A percentile compares a stretch with the other conserved stretches of the same genome.
Evolutionary conservation across 2,329 filamentous ascomycete genomes (phyloP).

Genomic region (Colletotrichum theobromicola): DNA sequence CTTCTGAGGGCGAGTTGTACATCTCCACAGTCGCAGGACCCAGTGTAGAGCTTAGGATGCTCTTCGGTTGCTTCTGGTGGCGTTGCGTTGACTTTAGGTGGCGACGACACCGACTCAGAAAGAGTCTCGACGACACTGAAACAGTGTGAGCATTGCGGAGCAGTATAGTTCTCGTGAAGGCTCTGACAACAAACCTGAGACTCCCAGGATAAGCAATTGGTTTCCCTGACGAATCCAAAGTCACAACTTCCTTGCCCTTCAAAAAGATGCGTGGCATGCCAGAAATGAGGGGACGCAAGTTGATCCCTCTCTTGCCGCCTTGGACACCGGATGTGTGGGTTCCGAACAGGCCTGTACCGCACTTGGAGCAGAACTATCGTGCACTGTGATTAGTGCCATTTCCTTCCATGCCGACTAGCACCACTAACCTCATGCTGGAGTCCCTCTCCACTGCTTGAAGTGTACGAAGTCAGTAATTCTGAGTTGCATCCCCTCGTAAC

Average conservation of each 20-base stretch:
- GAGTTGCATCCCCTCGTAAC: constrained; percentile 13
- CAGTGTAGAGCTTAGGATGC: constrained; percentile 18
- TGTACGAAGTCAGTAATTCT: constrained; percentile 3
- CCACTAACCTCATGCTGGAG: constrained; percentile 24
- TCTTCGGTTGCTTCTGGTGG: neutral
- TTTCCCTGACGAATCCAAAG: neutral
- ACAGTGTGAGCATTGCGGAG: neutral
- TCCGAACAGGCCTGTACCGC: constrained; percentile 29
- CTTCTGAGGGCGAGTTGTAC: constrained; percentile 24
- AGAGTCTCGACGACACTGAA: neutral
- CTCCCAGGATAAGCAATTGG: neutral
- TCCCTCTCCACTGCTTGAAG: neutral
- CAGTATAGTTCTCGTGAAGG: rapidly evolving
- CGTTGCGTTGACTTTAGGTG: neutral
- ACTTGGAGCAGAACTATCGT: constrained; percentile 30
- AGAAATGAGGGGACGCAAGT: constrained; percentile 18
- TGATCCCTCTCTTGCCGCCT: constrained; percentile 26
- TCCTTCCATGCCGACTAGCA: too few relatives aligned
- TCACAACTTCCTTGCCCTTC: neutral
- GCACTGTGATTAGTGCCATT: neutral
- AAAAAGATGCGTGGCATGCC: neutral
- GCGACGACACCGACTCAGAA: neutral
- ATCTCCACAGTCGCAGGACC: constrained; percentile 31
- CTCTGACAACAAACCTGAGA: neutral
- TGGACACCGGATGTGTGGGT: constrained; percentile 27